These are phyloP conservation scores for Gracilaria domingensis DNA, from an alignment of 23 red algal species.

Conservation along the genomic window DNA sequence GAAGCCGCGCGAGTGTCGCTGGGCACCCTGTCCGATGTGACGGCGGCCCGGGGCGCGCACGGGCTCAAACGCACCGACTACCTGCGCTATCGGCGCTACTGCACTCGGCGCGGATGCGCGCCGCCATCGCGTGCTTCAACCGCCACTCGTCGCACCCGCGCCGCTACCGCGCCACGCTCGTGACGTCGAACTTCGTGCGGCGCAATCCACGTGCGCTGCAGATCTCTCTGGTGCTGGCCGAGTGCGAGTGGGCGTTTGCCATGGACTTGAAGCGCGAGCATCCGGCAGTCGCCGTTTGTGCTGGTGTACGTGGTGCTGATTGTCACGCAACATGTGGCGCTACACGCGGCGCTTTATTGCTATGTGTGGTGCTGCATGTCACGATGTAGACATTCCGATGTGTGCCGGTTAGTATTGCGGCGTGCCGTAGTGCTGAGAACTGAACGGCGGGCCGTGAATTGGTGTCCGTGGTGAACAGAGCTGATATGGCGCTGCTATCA, in stretches of 20 bases:
- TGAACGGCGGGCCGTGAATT: conserved; percentile 30
- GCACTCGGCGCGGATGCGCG: conserved; percentile 67
- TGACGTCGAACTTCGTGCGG: conserved; percentile 28
- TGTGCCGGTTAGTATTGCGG: not conserved
- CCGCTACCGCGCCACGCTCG: conserved; percentile 45
- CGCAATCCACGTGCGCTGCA: conserved; percentile 59
- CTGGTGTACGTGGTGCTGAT: too few relatives aligned
- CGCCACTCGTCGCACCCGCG: conserved; percentile 35
- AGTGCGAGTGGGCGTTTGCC: conserved; percentile 86
- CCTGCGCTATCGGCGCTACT: conserved; percentile 86
- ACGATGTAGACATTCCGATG: not conserved
- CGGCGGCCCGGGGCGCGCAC: conserved; percentile 69
- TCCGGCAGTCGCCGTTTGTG: not conserved
- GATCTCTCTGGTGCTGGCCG: conserved; percentile 78
- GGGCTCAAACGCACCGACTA: conserved; percentile 88
- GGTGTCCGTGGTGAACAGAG: conserved; percentile 9
- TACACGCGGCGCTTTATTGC: too few relatives aligned
- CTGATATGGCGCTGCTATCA: not conserved
- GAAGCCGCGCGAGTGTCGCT: too few relatives aligned
- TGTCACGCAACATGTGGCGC: too few relatives aligned
- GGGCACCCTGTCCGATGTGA: conserved; percentile 45
- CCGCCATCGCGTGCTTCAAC: conserved; percentile 2
- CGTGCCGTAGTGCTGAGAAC: conserved; percentile 3
- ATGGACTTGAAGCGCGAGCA: conserved; percentile 87
- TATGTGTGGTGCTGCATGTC: too few relatives aligned